Evolutionary conservation across 2,329 filamentous ascomycete genomes (phyloP).

Genomic region (Aspergillus sp.): DNA sequence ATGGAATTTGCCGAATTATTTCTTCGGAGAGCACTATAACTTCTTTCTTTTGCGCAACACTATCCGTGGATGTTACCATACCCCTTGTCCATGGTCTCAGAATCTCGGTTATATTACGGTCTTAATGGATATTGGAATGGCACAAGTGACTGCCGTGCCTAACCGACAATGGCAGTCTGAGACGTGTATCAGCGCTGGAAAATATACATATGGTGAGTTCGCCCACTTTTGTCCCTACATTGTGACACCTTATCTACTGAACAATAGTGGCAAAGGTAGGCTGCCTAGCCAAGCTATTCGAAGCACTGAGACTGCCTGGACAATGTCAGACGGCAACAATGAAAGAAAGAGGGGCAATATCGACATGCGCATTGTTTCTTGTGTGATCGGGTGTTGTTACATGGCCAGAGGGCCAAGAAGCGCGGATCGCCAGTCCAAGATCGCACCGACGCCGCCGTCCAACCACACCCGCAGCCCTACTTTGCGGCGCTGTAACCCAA

Average conservation of each 20-base stretch:
- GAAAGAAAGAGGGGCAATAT: neutral
- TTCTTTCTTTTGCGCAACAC: neutral
- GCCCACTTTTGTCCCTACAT: neutral
- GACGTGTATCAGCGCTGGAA: neutral
- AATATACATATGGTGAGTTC: neutral
- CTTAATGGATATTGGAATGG: no score
- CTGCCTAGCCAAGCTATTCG: neutral
- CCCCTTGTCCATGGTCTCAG: neutral
- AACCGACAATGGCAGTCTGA: neutral
- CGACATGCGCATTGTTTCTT: neutral
- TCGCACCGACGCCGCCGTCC: neutral
- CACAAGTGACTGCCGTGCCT: neutral
- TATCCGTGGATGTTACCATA: neutral
- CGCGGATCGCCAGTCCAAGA: slow-evolving; percentile 6
- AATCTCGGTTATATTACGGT: neutral
- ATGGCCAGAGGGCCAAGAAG: slow-evolving; percentile 6
- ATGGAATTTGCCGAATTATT: neutral
- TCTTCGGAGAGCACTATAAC: neutral
- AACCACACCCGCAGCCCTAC: neutral
- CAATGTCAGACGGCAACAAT: neutral
- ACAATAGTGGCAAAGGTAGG: neutral
- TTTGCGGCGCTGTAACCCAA: slow-evolving; percentile 8
- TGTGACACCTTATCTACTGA: neutral
- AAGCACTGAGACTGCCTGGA: neutral
- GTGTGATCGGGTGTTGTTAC: slow-evolving; percentile 2